Base-by-base conservation (phyloP, 1,139 yeast species). In the Yamadazyma jaroonii region DNA sequence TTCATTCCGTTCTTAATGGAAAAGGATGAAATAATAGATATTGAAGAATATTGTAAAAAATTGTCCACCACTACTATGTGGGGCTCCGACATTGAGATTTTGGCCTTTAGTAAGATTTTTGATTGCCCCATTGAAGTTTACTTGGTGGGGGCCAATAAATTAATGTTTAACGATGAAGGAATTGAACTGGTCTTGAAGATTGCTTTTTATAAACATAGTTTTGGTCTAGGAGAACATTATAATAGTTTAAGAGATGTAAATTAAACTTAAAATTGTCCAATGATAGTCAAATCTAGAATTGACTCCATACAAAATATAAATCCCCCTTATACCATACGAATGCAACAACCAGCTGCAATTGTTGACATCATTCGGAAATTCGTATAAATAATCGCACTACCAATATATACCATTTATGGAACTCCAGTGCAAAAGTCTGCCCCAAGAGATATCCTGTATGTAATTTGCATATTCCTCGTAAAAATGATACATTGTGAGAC, bases 51-150 rank as follows among this genome's bases (percentile, higher is more conserved):
- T 57, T 74, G 88, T 7, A 59, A 66, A 2, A 83, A 82, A 47
- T 71, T 92, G 39, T 84, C 74, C 38, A 64, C 64, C 11, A 87
- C 96, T 0, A 81, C 95, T 0, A 77, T 87, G 71, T 92, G 98
- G 98, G 98, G 98, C 22, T 94, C 96, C 4, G 97, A 92, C 53
- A 69, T 89, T 68, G 98, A 92, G 63, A 80, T 90, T 13, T 58
- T 87, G 50, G 96, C 97, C 0, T 66, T 89, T 31, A 73, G 94
- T 1, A 73, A 78, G 42, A 76, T 75, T 8, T 85, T 72, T 52
- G 71, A 81, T 40, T 80, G 86, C 49, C 84, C 89, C 1, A 78
- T 90, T n/a, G 71, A 81, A 35, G 81, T 92, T 5, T 67, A 82
- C 59, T 79, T 85, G 66, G 84, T 87, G 30, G 95, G 94, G 0